These are phyloP conservation scores for Colletotrichum neosansevieriae DNA, from an alignment of 2,329 filamentous ascomycete genomes.

Conservation along the genomic window DNA sequence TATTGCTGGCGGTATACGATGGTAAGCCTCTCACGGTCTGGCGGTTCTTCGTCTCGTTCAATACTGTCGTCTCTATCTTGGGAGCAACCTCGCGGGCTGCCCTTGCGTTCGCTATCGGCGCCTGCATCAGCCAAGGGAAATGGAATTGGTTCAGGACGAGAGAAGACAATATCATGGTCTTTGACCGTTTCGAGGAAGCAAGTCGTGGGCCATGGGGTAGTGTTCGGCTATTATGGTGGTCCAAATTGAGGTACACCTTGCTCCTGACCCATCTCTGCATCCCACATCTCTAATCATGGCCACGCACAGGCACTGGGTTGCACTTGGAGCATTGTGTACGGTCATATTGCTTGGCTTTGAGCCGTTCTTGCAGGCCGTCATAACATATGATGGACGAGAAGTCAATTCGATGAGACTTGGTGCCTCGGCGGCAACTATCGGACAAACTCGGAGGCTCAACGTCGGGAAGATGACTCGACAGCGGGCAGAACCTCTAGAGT, in stretches of 20 bases:
- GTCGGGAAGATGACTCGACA: too few species aligned
- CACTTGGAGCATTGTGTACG: background rate
- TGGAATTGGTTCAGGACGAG: slow-evolving; percentile 18
- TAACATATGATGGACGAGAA: background rate
- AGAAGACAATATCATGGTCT: background rate
- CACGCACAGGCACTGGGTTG: background rate
- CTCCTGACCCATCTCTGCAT: too few species aligned
- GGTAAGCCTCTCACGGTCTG: too few species aligned
- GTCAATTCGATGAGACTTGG: background rate
- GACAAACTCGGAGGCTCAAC: background rate
- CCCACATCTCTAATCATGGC: too few species aligned
- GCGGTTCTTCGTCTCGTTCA: background rate
- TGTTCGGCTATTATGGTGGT: background rate
- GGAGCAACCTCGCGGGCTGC: background rate
- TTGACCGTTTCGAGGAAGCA: slow-evolving; percentile 17
- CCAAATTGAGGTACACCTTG: background rate
- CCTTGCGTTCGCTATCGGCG: slow-evolving; percentile 1
- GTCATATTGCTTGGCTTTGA: slow-evolving; percentile 6
- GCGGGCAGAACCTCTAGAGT: too few species aligned
- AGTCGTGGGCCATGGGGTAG: slow-evolving; percentile 19
- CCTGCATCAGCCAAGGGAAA: slow-evolving; percentile 18
- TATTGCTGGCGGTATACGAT: too few species aligned
- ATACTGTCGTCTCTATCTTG: slow-evolving; percentile 10
- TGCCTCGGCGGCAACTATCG: background rate
- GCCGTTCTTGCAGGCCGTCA: slow-evolving; percentile 6